These are phyloP conservation scores for Talaromyces islandicus DNA, from an alignment of 2,329 filamentous ascomycete genomes.

Conservation along the genomic window DNA sequence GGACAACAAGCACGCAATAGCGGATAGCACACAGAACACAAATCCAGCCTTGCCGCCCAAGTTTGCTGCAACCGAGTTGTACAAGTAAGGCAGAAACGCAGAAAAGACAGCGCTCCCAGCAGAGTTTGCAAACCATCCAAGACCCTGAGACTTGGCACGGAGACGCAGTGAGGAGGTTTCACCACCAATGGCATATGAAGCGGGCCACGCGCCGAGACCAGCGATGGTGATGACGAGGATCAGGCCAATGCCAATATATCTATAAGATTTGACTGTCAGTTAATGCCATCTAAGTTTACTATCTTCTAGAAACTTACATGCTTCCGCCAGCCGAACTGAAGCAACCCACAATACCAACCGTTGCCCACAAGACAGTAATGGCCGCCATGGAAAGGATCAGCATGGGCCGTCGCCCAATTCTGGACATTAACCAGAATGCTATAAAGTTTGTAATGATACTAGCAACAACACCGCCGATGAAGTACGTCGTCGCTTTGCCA, in stretches of 20 bases:
- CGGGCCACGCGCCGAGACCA: constrained; percentile 26
- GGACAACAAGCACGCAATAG: constrained; percentile 23
- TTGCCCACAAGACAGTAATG: background rate
- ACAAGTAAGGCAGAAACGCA: constrained; percentile 45
- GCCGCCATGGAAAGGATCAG: constrained; percentile 13
- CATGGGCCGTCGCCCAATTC: constrained; percentile 36
- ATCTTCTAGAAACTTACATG: background rate
- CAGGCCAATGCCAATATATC: background rate
- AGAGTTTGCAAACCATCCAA: constrained; percentile 37
- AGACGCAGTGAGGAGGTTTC: constrained; percentile 26
- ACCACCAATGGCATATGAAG: constrained; percentile 25
- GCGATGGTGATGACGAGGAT: constrained; percentile 41
- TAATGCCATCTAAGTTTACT: background rate
- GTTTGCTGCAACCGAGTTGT: background rate
- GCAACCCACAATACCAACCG: background rate
- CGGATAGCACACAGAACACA: background rate
- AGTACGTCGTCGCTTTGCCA: constrained; percentile 33
- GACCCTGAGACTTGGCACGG: constrained; percentile 27
- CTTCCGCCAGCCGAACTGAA: background rate
- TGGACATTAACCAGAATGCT: constrained; percentile 40
- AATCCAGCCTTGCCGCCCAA: background rate
- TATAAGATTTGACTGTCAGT: background rate
- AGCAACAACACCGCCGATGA: constrained; percentile 42
- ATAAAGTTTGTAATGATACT: constrained; percentile 41
- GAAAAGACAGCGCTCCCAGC: constrained; percentile 36